Evolutionary conservation across 2,329 filamentous ascomycete genomes (phyloP).

Genomic region (Magnaporthiopsis incrustans): DNA sequence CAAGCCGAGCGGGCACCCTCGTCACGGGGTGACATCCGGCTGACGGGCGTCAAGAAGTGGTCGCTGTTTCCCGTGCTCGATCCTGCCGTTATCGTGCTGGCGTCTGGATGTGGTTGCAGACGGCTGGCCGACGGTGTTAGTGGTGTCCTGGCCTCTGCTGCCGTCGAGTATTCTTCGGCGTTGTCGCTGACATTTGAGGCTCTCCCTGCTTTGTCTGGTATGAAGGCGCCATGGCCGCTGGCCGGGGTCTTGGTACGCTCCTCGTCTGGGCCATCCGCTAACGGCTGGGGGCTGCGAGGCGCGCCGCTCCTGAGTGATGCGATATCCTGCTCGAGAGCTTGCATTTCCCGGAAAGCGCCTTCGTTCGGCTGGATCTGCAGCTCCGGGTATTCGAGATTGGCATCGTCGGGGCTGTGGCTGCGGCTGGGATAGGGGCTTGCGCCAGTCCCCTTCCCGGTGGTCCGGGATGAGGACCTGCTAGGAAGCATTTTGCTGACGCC

Average conservation of each 20-base stretch:
- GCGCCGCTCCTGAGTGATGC: conserved; percentile 13
- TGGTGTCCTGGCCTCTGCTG: neutral
- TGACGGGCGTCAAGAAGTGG: neutral
- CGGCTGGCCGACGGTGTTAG: neutral
- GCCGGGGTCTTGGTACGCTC: neutral
- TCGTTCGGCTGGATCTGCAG: conserved; percentile 14
- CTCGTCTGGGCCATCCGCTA: neutral
- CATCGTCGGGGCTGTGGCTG: conserved; percentile 11
- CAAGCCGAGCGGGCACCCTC: neutral
- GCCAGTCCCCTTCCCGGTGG: neutral
- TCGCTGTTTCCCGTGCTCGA: neutral
- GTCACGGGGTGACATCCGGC: neutral
- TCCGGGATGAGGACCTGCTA: conserved; percentile 4
- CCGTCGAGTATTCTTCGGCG: neutral
- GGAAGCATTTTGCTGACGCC: conserved; percentile 19
- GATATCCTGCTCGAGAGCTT: conserved; percentile 15
- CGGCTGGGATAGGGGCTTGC: conserved; percentile 8
- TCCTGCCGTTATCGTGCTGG: neutral
- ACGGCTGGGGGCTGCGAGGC: neutral
- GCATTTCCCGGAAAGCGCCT: conserved; percentile 14
- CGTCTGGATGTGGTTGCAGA: neutral
- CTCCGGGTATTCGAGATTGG: conserved; percentile 17
- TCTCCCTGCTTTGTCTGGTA: neutral
- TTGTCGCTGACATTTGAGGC: neutral
- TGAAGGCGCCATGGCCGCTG: too few species aligned